A percentile compares a stretch with the other conserved stretches of the same genome.
These are phyloP conservation scores for Lentinula detonsa DNA, from an alignment of 768 basidiomycete species.

Conservation along the genomic window DNA sequence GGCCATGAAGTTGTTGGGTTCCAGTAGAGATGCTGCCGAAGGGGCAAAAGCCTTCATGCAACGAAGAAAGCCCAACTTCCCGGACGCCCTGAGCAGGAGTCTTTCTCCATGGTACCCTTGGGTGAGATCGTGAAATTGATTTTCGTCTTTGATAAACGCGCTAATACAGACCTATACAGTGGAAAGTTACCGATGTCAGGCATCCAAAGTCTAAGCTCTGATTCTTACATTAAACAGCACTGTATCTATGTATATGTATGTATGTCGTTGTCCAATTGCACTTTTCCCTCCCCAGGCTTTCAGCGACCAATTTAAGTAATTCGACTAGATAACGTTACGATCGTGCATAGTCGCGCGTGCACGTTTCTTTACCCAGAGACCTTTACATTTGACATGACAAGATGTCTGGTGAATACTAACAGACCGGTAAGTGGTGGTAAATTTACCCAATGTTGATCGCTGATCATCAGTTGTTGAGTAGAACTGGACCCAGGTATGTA, in stretches of 20 bases:
- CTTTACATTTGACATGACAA: too few species aligned
- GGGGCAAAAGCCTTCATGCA: constrained; percentile 45
- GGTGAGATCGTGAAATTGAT: constrained; percentile 17
- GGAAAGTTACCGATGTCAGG: neutral
- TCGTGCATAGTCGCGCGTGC: too few species aligned
- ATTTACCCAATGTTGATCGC: neutral
- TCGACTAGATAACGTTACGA: too few species aligned
- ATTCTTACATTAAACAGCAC: neutral
- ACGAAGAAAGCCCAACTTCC: constrained; percentile 36
- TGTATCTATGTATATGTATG: too few species aligned
- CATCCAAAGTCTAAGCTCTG: neutral
- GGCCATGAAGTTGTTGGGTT: constrained; percentile 33
- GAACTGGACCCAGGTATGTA: neutral
- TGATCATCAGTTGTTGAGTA: neutral
- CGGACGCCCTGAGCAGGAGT: constrained; percentile 27
- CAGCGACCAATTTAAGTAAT: too few species aligned
- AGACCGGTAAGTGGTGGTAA: too few species aligned
- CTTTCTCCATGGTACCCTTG: constrained; percentile 39
- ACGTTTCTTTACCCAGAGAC: too few species aligned
- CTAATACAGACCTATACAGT: constrained; percentile 10
- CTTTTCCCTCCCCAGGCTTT: too few species aligned
- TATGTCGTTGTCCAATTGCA: too few species aligned
- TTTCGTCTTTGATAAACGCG: neutral
- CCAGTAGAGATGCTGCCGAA: constrained; percentile 37
- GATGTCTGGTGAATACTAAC: too few species aligned